These are phyloP conservation scores for Mycena capillaripes DNA, from an alignment of 768 basidiomycete genomes.

Conservation along the genomic window DNA sequence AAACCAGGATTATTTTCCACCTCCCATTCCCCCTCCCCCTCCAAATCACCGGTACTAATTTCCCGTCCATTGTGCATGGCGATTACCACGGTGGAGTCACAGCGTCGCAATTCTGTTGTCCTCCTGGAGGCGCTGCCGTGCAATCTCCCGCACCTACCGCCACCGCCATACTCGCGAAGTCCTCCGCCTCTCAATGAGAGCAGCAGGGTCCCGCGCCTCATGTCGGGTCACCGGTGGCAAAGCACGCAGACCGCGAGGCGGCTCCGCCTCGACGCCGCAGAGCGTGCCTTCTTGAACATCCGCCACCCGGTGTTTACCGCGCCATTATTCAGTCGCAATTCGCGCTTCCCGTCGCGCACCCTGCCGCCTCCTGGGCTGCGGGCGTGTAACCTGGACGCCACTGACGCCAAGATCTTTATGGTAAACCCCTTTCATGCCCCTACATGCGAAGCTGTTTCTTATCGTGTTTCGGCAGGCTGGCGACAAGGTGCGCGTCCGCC, in stretches of 20 bases:
- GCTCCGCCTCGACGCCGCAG: constrained; percentile 3
- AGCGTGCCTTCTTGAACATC: constrained; percentile 12
- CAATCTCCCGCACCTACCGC: background rate
- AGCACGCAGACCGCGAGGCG: constrained; percentile 1
- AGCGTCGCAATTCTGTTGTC: constrained; percentile 23
- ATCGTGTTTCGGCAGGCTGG: constrained; percentile 14
- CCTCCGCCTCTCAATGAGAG: background rate
- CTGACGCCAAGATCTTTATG: background rate
- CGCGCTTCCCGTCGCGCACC: constrained; percentile 20
- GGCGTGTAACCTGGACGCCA: constrained; percentile 9
- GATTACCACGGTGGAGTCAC: constrained; percentile 21
- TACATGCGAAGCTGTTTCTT: background rate
- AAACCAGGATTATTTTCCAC: background rate
- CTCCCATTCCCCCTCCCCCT: background rate
- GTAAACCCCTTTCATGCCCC: background rate
- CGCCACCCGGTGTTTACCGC: background rate
- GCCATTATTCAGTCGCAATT: background rate
- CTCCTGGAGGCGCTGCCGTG: background rate
- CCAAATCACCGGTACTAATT: background rate
- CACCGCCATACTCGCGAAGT: background rate
- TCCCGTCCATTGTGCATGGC: constrained; percentile 3
- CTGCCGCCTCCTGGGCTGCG: constrained; percentile 13
- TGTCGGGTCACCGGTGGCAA: background rate
- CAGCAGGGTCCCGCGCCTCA: background rate
- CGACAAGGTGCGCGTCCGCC: constrained; percentile 29